Conservation (phyloP, 2,329 filamentous ascomycete species). For the Cladosporium sp. region DNA sequence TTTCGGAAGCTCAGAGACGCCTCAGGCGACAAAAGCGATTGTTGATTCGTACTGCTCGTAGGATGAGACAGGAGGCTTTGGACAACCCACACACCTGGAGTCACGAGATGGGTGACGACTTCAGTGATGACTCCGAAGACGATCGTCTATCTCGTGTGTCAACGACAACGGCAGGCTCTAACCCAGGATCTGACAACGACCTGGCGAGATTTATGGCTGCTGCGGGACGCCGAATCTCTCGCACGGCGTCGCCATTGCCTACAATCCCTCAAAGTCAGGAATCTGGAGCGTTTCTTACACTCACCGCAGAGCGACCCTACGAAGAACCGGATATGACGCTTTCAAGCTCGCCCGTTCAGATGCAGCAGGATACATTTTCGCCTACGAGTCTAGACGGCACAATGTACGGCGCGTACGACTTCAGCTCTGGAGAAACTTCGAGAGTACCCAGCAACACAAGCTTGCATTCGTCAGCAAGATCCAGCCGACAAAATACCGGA, state of each 20-base stretch:
- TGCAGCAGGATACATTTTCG: slow-evolving; percentile 19
- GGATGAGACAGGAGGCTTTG: slow-evolving; percentile 34
- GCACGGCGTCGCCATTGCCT: slow-evolving; percentile 29
- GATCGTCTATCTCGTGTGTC: slow-evolving; percentile 40
- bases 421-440: slow-evolving; percentile 34
- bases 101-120: slow-evolving; percentile 65
- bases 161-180: slow-evolving; percentile 32
- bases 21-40: slow-evolving; percentile 51
- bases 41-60: slow-evolving; percentile 9
- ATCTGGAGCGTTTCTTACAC: slow-evolving; percentile 23
- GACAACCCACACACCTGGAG: slow-evolving; percentile 71
- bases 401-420: slow-evolving; percentile 73
- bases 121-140: slow-evolving; percentile 42
- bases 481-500: slow-evolving; percentile 48
- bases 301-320: slow-evolving; percentile 31
- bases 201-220: slow-evolving; percentile 13
- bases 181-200: slow-evolving; percentile 18
- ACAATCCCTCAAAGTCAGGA: slow-evolving; percentile 11
- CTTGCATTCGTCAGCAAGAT: slow-evolving; percentile 31
- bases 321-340: slow-evolving; percentile 23
- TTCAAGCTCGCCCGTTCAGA: slow-evolving; percentile 21
- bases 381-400: slow-evolving; percentile 68
- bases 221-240: slow-evolving; percentile 27
- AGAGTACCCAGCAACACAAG: slow-evolving; percentile 80
- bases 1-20: slow-evolving; percentile 53